A percentile compares a stretch with the other conserved stretches of the same genome.
Conservation (phyloP, 768 basidiomycete genomes). For the Cystobasidium onofrii region DNA sequence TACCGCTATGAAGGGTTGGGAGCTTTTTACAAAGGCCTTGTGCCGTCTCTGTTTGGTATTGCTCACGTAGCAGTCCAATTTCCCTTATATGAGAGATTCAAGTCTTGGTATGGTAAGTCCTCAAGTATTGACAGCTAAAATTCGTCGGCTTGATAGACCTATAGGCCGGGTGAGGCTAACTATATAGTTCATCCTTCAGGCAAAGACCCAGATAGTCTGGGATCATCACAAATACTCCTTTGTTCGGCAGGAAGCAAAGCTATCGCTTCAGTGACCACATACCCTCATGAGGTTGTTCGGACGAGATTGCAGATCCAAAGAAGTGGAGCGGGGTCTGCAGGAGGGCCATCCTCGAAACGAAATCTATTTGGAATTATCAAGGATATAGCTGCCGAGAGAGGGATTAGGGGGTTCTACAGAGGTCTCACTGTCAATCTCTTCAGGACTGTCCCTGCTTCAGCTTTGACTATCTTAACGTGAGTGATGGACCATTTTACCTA, state of each 20-base stretch:
- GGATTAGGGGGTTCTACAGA: conserved; percentile 81
- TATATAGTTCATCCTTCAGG: conserved; percentile 31
- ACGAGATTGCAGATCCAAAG: conserved; percentile 78
- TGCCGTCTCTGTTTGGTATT: conserved; percentile 89
- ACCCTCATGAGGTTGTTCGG: conserved; percentile 97
- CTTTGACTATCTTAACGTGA: conserved; percentile 90
- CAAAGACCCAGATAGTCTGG: conserved; percentile 48
- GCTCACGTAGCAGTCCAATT: conserved; percentile 95
- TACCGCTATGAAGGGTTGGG: conserved; percentile 75
- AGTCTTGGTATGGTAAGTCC: conserved; percentile 70
- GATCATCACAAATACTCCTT: conserved; percentile 61
- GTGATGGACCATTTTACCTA: too few species aligned
- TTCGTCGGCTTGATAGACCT: too few species aligned
- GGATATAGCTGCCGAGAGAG: conserved; percentile 69
- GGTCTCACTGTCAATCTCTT: conserved; percentile 89
- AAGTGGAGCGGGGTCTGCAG: background rate
- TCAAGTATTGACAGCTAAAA: background rate
- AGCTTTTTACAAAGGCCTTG: conserved; percentile 88
- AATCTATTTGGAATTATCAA: conserved; percentile 64
- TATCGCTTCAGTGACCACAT: conserved; percentile 88
- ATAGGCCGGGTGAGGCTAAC: too few species aligned
- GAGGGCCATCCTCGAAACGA: background rate
- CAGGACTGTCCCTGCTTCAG: conserved; percentile 90
- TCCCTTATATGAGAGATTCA: conserved; percentile 88
- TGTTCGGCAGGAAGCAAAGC: conserved; percentile 94